These are phyloP conservation scores for Peterozyma toletana DNA, from an alignment of 805 yeast genomes.

Conservation along the genomic window DNA sequence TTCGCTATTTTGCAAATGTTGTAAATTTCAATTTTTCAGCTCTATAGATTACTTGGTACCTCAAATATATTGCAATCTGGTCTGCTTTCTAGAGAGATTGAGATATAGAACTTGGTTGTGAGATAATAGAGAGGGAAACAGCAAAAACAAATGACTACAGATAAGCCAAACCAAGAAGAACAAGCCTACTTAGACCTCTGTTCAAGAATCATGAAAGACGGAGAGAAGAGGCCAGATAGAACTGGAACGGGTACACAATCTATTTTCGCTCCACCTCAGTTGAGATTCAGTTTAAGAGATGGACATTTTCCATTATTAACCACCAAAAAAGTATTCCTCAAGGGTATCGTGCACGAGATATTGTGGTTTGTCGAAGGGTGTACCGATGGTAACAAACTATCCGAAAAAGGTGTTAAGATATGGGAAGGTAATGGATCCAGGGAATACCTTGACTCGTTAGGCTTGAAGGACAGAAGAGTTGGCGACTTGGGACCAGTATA, in stretches of 20 bases:
- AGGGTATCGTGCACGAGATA: constrained; percentile 83
- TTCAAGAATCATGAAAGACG: constrained; percentile 64
- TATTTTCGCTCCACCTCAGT: constrained; percentile 92
- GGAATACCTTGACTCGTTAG: constrained; percentile 79
- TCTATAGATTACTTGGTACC: too few species aligned
- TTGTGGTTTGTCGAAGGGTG: constrained; percentile 90
- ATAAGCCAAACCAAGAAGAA: constrained; percentile 40
- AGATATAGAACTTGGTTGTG: too few species aligned
- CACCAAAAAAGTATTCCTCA: constrained; percentile 85
- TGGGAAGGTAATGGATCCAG: constrained; percentile 99
- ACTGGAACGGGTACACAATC: constrained; percentile 96
- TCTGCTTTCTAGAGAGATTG: too few species aligned
- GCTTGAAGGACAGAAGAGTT: constrained; percentile 71
- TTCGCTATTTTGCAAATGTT: too few species aligned
- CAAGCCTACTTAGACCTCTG: constrained; percentile 84
- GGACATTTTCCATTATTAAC: constrained; percentile 83
- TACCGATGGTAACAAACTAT: constrained; percentile 76
- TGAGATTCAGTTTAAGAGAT: constrained; percentile 69
- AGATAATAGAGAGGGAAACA: too few species aligned
- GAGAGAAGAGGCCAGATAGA: constrained; percentile 90
- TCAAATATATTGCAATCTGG: too few species aligned
- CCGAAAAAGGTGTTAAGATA: constrained; percentile 85
- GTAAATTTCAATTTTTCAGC: too few species aligned
- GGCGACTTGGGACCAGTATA: constrained; percentile 98
- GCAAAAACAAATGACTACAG: too few species aligned